These are phyloP conservation scores for Rhynchosporium graminicola DNA, from an alignment of 2,329 filamentous ascomycete genomes.

Conservation along the genomic window DNA sequence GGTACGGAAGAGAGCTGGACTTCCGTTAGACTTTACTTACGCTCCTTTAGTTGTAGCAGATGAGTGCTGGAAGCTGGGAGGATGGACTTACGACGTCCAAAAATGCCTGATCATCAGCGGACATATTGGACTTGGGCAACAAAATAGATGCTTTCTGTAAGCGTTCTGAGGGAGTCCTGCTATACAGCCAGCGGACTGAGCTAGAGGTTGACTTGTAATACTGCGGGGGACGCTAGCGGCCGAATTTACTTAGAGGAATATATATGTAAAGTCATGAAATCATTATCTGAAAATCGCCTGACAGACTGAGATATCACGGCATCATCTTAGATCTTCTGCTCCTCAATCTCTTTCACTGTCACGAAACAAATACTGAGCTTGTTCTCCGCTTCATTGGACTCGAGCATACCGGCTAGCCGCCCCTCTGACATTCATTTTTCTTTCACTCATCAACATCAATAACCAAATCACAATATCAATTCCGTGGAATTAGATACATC, in stretches of 20 bases:
- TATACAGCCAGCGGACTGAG: background rate
- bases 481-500: no score
- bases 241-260: no score
- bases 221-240: no score
- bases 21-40: conserved; percentile 1
- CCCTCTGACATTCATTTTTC: background rate
- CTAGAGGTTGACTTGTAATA: background rate
- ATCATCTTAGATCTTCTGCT: no score
- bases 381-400: no score
- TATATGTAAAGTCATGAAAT: no score
- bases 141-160: conserved; percentile 6
- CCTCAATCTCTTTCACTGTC: no score
- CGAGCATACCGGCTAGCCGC: background rate
- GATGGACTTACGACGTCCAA: conserved; percentile 66
- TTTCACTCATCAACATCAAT: background rate
- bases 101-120: conserved; percentile 77
- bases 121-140: conserved; percentile 58
- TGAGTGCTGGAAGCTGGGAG: conserved; percentile 1
- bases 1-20: conserved; percentile 57
- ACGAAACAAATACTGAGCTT: no score
- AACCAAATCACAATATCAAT: no score
- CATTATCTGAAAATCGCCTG: no score
- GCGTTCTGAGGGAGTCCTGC: conserved; percentile 5
- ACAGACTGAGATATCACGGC: no score
- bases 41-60: background rate